Evolutionary conservation across 208 protist species (phyloP).

Genomic region (Porcisia deanei): DNA sequence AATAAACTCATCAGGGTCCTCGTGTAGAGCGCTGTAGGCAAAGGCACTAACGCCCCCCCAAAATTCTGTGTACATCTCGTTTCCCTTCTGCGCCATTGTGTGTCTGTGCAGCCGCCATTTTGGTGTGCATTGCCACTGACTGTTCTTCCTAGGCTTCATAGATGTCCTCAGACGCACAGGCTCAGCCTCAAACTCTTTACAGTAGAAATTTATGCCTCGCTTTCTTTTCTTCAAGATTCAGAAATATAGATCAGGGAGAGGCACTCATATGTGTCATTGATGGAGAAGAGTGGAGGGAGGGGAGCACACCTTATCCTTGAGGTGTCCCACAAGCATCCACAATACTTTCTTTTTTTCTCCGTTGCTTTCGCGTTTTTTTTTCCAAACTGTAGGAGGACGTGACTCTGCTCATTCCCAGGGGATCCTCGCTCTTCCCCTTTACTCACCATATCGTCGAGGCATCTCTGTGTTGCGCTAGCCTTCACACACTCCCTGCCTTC

Average conservation of each 20-base stretch:
- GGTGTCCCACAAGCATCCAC: not conserved
- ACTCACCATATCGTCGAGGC: not conserved
- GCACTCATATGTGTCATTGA: not conserved
- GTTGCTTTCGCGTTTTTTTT: constrained; percentile 9
- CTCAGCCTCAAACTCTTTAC: not conserved
- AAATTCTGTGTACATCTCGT: not conserved
- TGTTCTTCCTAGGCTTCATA: not conserved
- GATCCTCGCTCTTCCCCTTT: not conserved
- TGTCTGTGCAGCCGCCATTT: not conserved
- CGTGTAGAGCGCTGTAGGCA: not conserved
- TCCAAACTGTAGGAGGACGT: constrained; percentile 1
- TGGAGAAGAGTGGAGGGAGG: not conserved
- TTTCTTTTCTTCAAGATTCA: not conserved
- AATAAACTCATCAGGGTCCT: constrained; percentile 5
- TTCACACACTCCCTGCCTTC: not conserved
- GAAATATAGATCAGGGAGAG: not conserved
- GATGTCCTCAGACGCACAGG: not conserved
- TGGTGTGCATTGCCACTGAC: not conserved
- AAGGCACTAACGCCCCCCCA: not conserved
- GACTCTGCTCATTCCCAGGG: not conserved
- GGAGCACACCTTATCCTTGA: not conserved
- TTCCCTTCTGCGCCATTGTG: not conserved
- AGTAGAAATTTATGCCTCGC: not conserved
- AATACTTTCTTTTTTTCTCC: constrained; percentile 15
- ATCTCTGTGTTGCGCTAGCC: not conserved